Percentiles rank a stretch among this genome's conserved stretches.
Evolutionary conservation across 306 rosid species (phyloP).

Genomic region (Leucaena leucocephala): DNA sequence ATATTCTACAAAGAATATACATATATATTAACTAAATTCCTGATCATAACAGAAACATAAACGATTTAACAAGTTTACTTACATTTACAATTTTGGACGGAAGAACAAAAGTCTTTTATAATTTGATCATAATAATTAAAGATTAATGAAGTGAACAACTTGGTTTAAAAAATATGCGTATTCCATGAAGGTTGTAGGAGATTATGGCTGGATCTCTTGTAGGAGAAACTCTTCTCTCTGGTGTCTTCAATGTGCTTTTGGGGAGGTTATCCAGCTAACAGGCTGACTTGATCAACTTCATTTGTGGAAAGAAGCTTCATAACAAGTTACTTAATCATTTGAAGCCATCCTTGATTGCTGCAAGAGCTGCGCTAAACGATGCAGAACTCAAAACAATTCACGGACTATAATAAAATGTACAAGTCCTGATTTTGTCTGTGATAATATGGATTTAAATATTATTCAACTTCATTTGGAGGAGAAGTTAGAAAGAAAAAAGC

Average conservation of each 20-base stretch:
- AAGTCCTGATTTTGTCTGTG: not conserved
- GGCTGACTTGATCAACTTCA: not conserved
- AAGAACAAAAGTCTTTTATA: too few species aligned
- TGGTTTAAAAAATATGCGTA: too few species aligned
- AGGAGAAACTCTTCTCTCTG: constrained; percentile 18
- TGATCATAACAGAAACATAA: too few species aligned
- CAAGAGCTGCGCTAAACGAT: constrained; percentile 19
- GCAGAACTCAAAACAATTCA: constrained; percentile 39
- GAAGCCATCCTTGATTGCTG: not conserved
- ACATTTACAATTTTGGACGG: too few species aligned
- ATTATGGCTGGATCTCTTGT: constrained; percentile 12
- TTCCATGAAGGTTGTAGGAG: too few species aligned
- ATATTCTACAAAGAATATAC: too few species aligned
- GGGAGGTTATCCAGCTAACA: constrained; percentile 19
- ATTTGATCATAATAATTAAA: too few species aligned
- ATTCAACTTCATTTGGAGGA: constrained; percentile 16
- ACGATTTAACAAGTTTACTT: too few species aligned
- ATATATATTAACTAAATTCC: too few species aligned
- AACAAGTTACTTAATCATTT: not conserved
- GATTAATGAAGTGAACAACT: too few species aligned
- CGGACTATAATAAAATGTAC: not conserved
- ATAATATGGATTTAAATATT: not conserved
- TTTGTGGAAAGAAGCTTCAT: constrained; percentile 15
- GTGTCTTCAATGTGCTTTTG: constrained; percentile 12
- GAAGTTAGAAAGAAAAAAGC: not conserved